Evolutionary conservation across 352 stramenopile species (phyloP).

Genomic region (Hyaloperonospora brassicae): DNA sequence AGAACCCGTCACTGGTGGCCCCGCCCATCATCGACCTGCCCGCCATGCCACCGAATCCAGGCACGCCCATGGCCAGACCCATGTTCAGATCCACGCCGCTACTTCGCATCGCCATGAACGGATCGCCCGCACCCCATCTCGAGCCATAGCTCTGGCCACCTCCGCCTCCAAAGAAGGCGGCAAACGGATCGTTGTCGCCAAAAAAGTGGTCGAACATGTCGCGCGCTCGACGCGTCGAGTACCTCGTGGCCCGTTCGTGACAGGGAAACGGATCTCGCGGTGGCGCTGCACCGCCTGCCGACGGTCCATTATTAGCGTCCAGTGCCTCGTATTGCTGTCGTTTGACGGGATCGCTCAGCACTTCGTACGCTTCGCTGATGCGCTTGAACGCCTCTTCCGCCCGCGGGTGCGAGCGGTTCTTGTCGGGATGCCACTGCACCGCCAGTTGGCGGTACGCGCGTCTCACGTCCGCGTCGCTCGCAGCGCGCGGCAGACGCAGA

Average conservation of each 20-base stretch:
- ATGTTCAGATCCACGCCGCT: conserved; percentile 3
- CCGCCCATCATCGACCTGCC: conserved; percentile 37
- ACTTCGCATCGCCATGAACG: conserved; percentile 30
- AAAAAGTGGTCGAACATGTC: conserved; percentile 78
- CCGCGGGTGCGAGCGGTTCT: conserved; percentile 74
- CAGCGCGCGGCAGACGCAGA: conserved; percentile 34
- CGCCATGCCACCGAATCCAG: conserved; percentile 32
- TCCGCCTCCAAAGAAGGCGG: conserved; percentile 37
- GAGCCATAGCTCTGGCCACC: conserved; percentile 12
- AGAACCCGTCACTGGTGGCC: conserved; percentile 39
- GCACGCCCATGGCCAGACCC: conserved; percentile 5
- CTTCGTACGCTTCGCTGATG: conserved; percentile 85
- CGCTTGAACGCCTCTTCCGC: conserved; percentile 88
- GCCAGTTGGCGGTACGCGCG: conserved; percentile 59
- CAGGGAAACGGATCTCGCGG: too few species aligned
- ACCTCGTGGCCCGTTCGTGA: conserved; percentile 4
- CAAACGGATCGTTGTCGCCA: conserved; percentile 46
- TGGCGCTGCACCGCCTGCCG: too few species aligned
- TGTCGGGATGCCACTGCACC: conserved; percentile 91
- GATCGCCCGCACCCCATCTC: conserved; percentile 17
- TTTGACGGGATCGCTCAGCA: conserved; percentile 71
- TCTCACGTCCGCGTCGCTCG: conserved; percentile 49
- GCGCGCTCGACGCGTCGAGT: conserved; percentile 47
- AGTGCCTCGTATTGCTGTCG: conserved; percentile 43
- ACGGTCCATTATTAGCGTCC: too few species aligned